These are phyloP conservation scores for Wickerhamomyces canadensis DNA, from an alignment of 805 yeast genomes.

Conservation along the genomic window DNA sequence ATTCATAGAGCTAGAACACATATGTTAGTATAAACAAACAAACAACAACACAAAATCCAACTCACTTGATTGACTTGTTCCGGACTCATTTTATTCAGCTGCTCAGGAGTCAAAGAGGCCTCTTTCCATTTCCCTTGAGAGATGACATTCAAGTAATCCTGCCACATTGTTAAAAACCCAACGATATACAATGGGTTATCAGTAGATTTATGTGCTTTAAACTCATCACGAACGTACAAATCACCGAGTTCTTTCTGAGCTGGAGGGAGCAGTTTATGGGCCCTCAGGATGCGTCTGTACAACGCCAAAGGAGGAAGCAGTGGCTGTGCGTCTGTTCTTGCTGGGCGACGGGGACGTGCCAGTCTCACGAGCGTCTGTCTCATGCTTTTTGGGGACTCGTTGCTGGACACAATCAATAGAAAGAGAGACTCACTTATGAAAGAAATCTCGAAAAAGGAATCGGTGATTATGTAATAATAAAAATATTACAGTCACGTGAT, in stretches of 20 bases:
- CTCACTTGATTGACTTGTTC: slow-evolving; percentile 77
- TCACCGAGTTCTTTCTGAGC: slow-evolving; percentile 81
- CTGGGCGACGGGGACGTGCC: slow-evolving; percentile 15
- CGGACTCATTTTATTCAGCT: slow-evolving; percentile 78
- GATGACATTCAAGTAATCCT: slow-evolving; percentile 62
- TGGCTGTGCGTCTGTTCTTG: slow-evolving; percentile 32
- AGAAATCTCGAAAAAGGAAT: no score
- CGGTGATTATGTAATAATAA: no score
- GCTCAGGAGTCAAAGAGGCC: slow-evolving; percentile 53
- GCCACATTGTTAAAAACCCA: slow-evolving; percentile 94
- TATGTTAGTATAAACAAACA: no score
- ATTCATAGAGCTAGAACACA: slow-evolving; percentile 46
- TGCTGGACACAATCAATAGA: no score
- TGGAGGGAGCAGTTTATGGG: slow-evolving; percentile 64
- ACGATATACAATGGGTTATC: slow-evolving; percentile 93
- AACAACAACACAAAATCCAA: no score
- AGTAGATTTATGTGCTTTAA: slow-evolving; percentile 70
- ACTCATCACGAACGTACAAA: slow-evolving; percentile 83
- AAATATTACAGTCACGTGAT: no score
- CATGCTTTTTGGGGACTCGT: no score
- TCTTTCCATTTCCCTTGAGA: slow-evolving; percentile 60
- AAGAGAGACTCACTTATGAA: no score
- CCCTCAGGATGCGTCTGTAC: slow-evolving; percentile 75
- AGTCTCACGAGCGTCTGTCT: slow-evolving; percentile 10
- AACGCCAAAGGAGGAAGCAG: slow-evolving; percentile 78